Conservation (phyloP, 164 flowering plant genomes). For the Cinnamomum chago region DNA sequence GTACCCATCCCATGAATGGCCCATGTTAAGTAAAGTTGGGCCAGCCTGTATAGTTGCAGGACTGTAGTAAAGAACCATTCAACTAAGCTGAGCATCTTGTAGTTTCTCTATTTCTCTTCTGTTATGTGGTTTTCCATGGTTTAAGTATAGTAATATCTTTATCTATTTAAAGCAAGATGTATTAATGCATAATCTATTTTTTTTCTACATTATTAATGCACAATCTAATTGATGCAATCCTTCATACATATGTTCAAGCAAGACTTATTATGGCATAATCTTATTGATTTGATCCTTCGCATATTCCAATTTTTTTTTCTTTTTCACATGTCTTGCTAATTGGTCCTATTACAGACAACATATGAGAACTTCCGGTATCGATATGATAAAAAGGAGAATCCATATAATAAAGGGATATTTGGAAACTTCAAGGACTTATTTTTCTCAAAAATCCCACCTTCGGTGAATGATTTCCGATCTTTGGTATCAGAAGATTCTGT, state of each 20-base stretch:
- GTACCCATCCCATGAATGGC: background rate
- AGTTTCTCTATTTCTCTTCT: too few species aligned
- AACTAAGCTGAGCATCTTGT: too few species aligned
- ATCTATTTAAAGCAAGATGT: too few species aligned
- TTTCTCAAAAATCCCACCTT: slow-evolving; percentile 56
- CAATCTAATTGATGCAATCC: too few species aligned
- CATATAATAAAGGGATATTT: slow-evolving; percentile 51
- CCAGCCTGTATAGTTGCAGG: background rate
- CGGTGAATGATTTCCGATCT: slow-evolving; percentile 53
- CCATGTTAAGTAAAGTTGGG: background rate
- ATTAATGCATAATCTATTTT: too few species aligned
- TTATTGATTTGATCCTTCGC: background rate
- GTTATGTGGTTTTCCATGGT: too few species aligned
- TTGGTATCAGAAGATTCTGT: slow-evolving; percentile 36
- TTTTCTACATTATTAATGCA: too few species aligned
- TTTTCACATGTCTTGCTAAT: background rate
- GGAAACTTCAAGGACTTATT: slow-evolving; percentile 49
- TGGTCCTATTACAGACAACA: slow-evolving; percentile 54
- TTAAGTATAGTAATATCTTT: too few species aligned
- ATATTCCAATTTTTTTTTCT: background rate
- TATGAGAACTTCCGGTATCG: slow-evolving; percentile 89
- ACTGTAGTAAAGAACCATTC: background rate
- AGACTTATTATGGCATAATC: background rate
- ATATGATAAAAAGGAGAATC: slow-evolving; percentile 88
- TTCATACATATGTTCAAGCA: background rate